Evolutionary conservation across 805 yeast species (phyloP), one percentile per base, ranked within the genome.

Genomic region (Starmera caribaea): DNA sequence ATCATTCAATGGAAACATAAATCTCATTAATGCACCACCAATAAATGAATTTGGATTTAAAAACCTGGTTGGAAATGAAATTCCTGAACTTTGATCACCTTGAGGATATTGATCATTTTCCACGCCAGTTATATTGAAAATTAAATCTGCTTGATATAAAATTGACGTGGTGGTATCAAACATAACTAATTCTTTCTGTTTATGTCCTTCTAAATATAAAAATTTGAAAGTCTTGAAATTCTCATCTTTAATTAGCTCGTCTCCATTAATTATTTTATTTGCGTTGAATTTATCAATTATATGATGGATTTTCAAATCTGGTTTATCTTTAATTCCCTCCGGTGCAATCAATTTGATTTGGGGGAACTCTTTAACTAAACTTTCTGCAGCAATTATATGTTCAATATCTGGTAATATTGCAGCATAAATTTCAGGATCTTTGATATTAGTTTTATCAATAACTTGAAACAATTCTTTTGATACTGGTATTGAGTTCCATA

Each of bases 401-500:
- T 76, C 82, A 28, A 45, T 50, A 50, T 81, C 83, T 2, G 87
- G 86, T 36, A 81, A 65, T 32, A 81, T 65, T 26, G 66, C 64
- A 1, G 63, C 55, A 3, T 58, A 65, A 32, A 81, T 65, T 26
- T 67, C 64, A 1, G 63, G 55, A 3, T 58, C 54, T 14, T 59
- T 59, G 5, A 61, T 5, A 21, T 21, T 21, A 21, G 4, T 7
- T 21, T 21, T 43, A 39, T 59, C 51, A 41, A 76, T 44, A 1
- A 71, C 65, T 32, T 59, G 57, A 17, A 61, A 60, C 5, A 73
- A 71, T 16, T 61, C 68, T 3, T 61, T 61, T 5, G 76, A 71
- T 47, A 70, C 68, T 2, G 84, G 84, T 29, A 77, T 60, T 2
- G 81, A 73, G 3, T 77, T 68, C 73, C 77, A 77, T n/a, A 77